Base-by-base conservation (phyloP, 1,284 basidiomycete genomes). In the Cryptococcus maquisensis region DNA sequence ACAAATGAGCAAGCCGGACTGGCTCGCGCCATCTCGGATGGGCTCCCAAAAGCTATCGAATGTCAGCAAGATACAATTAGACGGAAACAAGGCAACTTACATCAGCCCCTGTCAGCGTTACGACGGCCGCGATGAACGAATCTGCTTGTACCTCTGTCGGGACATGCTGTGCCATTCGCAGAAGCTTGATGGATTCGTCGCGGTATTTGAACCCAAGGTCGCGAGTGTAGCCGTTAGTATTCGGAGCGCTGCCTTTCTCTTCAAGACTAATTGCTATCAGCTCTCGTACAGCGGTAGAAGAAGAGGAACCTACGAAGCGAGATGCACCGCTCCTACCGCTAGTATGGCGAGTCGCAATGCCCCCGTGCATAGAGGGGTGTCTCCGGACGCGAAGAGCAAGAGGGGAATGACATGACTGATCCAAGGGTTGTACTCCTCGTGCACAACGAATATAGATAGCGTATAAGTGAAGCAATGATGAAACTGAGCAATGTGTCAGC, bases 381-480 rank as follows among this genome's bases (percentile, higher is more conserved):
- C 60, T 2, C 62, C 64, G 1, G 59, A 56, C 0, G 67, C 66
- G 39, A 68, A 65, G 3, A 73, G 58, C 50, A 71, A 69, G 46
- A 73, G 57, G 9, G 68, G 66, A 1, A 65, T 61, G 21, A 71
- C 61, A 47, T 68, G 64, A 26, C 67, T 61, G 2, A 71, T 60
- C 67, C 67, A 73, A 1, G 69, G 69, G 49, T 72, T 73, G 48
- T 60, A 55, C 8, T 71, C 67, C 43, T 73, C 72, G 36, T 65
- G 57, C 26, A 67, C 65, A 24, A 69, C 66, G 18, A 69, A 57
- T 46, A 72, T 69, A 3, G 68, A 71, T 2, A 73, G 63, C 7
- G 69, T 62, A 47, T 73, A 73, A 1, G 69, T 69, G 4, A 72
- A 56, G 52, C 65, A 67, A 54, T 73, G 71, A 46, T 73, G 71